Conservation (phyloP, 257 asterid species). For the Solanum pinnatisectum region DNA sequence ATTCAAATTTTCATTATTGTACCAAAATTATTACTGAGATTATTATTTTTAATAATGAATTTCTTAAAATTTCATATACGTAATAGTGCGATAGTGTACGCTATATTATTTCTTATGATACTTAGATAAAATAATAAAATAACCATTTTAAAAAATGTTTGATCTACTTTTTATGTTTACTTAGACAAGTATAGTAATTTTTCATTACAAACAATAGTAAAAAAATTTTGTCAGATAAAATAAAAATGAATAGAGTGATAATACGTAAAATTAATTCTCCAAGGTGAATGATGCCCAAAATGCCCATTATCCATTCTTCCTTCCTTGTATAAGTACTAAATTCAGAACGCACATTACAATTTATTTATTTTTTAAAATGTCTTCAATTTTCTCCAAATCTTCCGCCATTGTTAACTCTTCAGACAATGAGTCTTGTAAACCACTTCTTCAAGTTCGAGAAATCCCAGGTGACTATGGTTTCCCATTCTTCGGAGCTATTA, state of each 20-base stretch:
- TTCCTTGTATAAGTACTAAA: not conserved
- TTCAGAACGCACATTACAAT: not conserved
- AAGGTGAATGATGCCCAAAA: not conserved
- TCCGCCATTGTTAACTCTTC: not conserved
- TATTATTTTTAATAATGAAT: too few species aligned
- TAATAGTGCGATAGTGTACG: too few species aligned
- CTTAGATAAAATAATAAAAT: too few species aligned
- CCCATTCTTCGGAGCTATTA: slow-evolving; percentile 36
- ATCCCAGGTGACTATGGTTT: slow-evolving; percentile 41
- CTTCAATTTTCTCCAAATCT: slow-evolving; percentile 1
- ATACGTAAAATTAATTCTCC: not conserved
- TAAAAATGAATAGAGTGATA: not conserved
- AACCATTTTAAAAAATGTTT: too few species aligned
- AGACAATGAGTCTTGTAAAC: not conserved
- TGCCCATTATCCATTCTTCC: too few species aligned
- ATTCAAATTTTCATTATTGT: not conserved
- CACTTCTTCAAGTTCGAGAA: slow-evolving; percentile 30
- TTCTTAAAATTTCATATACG: too few species aligned
- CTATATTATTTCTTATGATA: too few species aligned
- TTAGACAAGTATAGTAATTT: too few species aligned
- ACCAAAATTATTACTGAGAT: too few species aligned
- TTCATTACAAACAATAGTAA: too few species aligned
- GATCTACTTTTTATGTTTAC: not conserved
- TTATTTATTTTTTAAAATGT: not conserved
- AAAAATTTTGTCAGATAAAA: too few species aligned